Evolutionary conservation across 345 rosid species (phyloP).

Genomic region (Noccaea bulbosa): DNA sequence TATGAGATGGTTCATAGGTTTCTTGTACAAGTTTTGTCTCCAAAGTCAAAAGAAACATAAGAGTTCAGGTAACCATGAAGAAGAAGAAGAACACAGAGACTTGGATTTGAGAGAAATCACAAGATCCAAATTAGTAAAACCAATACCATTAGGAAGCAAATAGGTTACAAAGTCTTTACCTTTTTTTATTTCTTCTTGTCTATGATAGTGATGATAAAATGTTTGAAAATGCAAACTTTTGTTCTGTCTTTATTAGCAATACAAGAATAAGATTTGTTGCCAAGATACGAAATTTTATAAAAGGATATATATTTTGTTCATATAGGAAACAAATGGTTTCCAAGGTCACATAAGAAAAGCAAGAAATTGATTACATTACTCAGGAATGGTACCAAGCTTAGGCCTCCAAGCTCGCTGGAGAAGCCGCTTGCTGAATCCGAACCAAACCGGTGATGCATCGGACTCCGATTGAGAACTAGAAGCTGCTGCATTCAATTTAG

Average conservation of each 20-base stretch:
- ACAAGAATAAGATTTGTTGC: constrained; percentile 16
- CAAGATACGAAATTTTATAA: background rate
- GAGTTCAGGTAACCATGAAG: constrained; percentile 27
- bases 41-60: constrained; percentile 33
- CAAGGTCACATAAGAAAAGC: constrained; percentile 10
- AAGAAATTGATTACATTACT: constrained; percentile 37
- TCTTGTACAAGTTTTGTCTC: constrained; percentile 48
- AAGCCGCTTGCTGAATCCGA: constrained; percentile 64
- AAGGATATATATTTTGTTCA: constrained; percentile 1
- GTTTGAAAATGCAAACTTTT: background rate
- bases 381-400: constrained; percentile 65
- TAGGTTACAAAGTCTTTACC: background rate
- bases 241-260: background rate
- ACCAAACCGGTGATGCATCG: constrained; percentile 59
- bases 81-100: constrained; percentile 34
- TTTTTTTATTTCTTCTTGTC: background rate
- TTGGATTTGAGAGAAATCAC: constrained; percentile 36
- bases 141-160: background rate
- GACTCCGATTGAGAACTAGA: constrained; percentile 11
- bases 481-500: constrained; percentile 30
- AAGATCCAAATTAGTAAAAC: background rate
- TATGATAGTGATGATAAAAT: background rate
- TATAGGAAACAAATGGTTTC: constrained; percentile 29
- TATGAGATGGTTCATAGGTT: constrained; percentile 77
- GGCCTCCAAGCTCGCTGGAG: constrained; percentile 83